Percentiles rank a stretch among this genome's conserved stretches.
These are phyloP conservation scores for Colletotrichum sp. DNA, from an alignment of 2,329 filamentous ascomycete genomes.

Conservation along the genomic window DNA sequence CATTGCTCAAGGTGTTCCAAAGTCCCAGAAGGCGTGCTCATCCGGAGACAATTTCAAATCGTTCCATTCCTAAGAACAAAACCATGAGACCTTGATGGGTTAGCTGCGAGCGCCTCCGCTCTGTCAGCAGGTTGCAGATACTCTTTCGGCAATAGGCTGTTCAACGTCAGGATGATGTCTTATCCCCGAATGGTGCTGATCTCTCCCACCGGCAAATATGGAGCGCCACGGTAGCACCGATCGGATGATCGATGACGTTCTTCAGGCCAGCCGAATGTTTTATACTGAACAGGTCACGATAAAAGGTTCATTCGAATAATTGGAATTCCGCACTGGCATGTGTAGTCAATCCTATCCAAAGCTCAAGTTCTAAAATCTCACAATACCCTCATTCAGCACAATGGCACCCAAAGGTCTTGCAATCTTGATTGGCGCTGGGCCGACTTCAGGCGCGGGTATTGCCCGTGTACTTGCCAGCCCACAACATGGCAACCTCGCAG, in stretches of 20 bases:
- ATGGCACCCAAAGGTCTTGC: conserved; percentile 55
- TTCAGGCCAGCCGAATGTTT: background rate
- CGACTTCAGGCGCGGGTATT: conserved; percentile 58
- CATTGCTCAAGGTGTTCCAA: background rate
- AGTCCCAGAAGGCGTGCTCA: background rate
- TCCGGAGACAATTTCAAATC: background rate
- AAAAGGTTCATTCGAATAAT: background rate
- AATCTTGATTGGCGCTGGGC: conserved; percentile 56
- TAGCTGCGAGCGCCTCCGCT: background rate
- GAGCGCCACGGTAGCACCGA: background rate
- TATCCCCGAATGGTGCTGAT: background rate
- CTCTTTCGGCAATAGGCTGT: background rate
- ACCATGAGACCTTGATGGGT: background rate
- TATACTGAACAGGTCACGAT: background rate
- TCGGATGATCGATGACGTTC: conserved; percentile 13
- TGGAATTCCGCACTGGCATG: background rate
- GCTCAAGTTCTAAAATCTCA: background rate
- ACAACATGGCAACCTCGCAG: conserved; percentile 57
- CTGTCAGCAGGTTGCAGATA: background rate
- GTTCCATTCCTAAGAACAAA: background rate
- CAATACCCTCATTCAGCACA: background rate
- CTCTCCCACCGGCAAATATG: background rate
- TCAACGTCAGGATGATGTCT: background rate
- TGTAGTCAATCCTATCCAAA: background rate
- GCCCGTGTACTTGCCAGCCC: conserved; percentile 56